A percentile compares a stretch with the other conserved stretches of the same genome.
These are phyloP conservation scores for Elaphomyces granulatus DNA, from an alignment of 495 filamentous ascomycete genomes.

Conservation along the genomic window DNA sequence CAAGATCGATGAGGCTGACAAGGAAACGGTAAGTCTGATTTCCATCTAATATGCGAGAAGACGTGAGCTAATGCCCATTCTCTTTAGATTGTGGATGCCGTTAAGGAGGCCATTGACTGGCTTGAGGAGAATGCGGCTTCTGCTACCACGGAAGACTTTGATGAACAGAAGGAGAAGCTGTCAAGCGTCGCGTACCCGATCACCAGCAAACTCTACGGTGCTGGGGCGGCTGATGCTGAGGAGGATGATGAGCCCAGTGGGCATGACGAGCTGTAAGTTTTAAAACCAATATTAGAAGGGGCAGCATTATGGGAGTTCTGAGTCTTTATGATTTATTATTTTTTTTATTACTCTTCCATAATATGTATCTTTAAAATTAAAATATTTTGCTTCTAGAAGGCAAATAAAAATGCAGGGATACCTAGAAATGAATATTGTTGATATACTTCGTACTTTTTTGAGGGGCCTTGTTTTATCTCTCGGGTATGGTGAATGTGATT, in stretches of 20 bases:
- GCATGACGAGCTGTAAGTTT: constrained; percentile 85
- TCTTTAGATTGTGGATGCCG: constrained; percentile 76
- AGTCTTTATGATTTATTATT: constrained; percentile 19
- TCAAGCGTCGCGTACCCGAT: constrained; percentile 94
- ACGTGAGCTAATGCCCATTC: constrained; percentile 2
- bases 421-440: no score
- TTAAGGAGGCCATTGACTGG: constrained; percentile 97
- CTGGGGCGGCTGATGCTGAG: constrained; percentile 43
- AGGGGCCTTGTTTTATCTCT: no score
- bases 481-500: no score
- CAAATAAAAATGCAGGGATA: no score
- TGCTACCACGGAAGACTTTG: constrained; percentile 84
- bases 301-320: constrained; percentile 23
- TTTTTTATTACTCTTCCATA: constrained; percentile 11
- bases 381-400: constrained; percentile 8
- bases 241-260: constrained; percentile 58
- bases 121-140: constrained; percentile 88
- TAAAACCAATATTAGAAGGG: constrained; percentile 20
- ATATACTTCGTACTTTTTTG: no score
- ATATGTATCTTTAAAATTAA: no score
- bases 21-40: constrained; percentile 76
- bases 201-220: constrained; percentile 89
- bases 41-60: background rate
- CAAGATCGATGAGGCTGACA: constrained; percentile 98
- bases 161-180: constrained; percentile 99